Percentiles rank a stretch among this genome's conserved stretches.
Conservation (phyloP, 306 rosid genomes). For the Phaseolus lunatus region DNA sequence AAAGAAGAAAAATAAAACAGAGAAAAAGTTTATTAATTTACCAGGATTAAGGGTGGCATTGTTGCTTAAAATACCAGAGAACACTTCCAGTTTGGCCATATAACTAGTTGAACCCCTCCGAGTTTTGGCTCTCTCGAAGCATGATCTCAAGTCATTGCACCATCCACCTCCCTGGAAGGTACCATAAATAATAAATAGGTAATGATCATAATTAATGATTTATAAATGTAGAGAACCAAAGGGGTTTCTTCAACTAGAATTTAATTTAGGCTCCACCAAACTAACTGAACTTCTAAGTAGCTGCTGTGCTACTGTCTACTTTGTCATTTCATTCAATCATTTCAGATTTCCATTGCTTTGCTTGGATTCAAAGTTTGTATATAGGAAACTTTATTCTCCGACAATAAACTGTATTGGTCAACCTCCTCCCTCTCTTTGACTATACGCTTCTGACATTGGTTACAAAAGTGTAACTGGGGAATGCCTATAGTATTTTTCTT, state of each 20-base stretch:
- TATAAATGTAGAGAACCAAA: not conserved
- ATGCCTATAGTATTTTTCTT: not conserved
- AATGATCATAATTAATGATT: constrained; percentile 21
- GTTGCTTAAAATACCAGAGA: constrained; percentile 80
- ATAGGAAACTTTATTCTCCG: constrained; percentile 31
- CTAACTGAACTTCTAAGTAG: constrained; percentile 25
- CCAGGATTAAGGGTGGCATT: constrained; percentile 91
- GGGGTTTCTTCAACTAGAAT: constrained; percentile 14
- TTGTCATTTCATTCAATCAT: constrained; percentile 34
- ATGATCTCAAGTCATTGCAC: constrained; percentile 83
- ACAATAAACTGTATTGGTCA: constrained; percentile 29
- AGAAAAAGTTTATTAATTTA: constrained; percentile 3
- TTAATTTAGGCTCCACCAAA: constrained; percentile 46
- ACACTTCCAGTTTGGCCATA: constrained; percentile 72
- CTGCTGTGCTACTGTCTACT: not conserved
- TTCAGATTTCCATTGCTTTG: constrained; percentile 40
- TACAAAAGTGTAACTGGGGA: not conserved
- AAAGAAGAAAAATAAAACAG: not conserved
- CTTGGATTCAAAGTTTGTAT: constrained; percentile 47
- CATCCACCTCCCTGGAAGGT: constrained; percentile 89
- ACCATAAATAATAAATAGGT: constrained; percentile 19
- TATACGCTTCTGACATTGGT: constrained; percentile 18
- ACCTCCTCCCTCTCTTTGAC: constrained; percentile 25
- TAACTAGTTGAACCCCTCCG: constrained; percentile 82
- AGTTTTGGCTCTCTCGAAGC: constrained; percentile 77